Evolutionary conservation across 306 rosid species (phyloP).

Genomic region (Trichosanthes cucumerina): DNA sequence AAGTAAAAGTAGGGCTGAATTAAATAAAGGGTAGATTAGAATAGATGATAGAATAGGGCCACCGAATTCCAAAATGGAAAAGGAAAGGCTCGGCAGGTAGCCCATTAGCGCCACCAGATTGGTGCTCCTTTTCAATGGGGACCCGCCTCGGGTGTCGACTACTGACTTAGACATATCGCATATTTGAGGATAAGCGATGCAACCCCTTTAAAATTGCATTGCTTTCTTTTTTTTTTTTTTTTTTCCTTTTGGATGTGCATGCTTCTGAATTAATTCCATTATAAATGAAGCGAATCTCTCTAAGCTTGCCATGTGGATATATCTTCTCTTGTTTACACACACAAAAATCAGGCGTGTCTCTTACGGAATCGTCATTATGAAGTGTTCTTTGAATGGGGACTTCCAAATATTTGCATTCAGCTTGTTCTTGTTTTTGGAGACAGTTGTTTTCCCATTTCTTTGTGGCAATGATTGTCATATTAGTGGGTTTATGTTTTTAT

Average conservation of each 20-base stretch:
- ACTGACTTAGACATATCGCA: conserved; percentile 33
- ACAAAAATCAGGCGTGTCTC: too few species aligned
- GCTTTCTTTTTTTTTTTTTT: too few species aligned
- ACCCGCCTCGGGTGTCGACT: conserved; percentile 19
- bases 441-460: not conserved
- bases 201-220: not conserved
- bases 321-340: not conserved
- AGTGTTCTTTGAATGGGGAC: not conserved
- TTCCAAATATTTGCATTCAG: not conserved
- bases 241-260: conserved; percentile 1
- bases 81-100: conserved; percentile 23
- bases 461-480: not conserved
- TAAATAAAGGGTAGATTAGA: not conserved
- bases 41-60: not conserved
- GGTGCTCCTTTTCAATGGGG: conserved; percentile 10
- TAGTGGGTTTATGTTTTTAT: not conserved
- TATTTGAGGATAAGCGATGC: conserved; percentile 4
- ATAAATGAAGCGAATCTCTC: not conserved
- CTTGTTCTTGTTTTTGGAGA: not conserved
- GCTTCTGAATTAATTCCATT: conserved; percentile 1
- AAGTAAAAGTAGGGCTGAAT: conserved; percentile 16
- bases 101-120: conserved; percentile 34
- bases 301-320: not conserved
- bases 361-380: not conserved
- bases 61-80: conserved; percentile 9